Conservation (phyloP, 2,329 filamentous ascomycete species). For the Rhynchosporium graminicola region DNA sequence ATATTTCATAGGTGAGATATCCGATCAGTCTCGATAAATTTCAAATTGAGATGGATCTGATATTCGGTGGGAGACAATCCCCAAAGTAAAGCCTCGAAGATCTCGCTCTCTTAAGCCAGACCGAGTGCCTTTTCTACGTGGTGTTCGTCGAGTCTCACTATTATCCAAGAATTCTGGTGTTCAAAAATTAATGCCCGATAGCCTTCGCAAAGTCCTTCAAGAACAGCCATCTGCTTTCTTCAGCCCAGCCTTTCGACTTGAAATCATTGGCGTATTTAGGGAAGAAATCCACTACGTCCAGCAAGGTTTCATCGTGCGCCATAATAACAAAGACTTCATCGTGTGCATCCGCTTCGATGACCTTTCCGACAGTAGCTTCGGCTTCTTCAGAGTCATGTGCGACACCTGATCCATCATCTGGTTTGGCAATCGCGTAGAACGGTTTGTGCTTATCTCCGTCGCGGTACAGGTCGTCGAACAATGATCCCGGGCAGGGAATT, state of each 20-base stretch:
- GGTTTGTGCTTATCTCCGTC: slow-evolving; percentile 35
- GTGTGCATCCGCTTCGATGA: slow-evolving; percentile 49
- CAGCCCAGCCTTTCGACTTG: slow-evolving; percentile 47
- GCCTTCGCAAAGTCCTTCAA: slow-evolving; percentile 51
- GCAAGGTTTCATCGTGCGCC: slow-evolving; percentile 49
- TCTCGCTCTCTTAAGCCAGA: too few relatives aligned
- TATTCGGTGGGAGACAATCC: too few relatives aligned
- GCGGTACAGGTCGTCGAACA: slow-evolving; percentile 45
- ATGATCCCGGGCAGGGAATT: slow-evolving; percentile 44
- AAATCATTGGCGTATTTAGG: slow-evolving; percentile 51
- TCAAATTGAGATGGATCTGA: too few relatives aligned
- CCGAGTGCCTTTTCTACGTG: neutral
- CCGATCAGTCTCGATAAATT: too few relatives aligned
- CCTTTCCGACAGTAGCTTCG: slow-evolving; percentile 46
- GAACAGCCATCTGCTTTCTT: slow-evolving; percentile 51
- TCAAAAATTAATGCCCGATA: slow-evolving; percentile 31
- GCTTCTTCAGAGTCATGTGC: slow-evolving; percentile 40
- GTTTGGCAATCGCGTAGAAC: slow-evolving; percentile 40
- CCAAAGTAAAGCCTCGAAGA: too few relatives aligned
- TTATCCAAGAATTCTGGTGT: neutral
- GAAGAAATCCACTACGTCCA: slow-evolving; percentile 50
- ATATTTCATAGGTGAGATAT: too few relatives aligned
- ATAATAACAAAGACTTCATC: slow-evolving; percentile 49
- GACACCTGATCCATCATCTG: slow-evolving; percentile 20
- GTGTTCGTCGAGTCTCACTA: neutral